Evolutionary conservation across 495 filamentous ascomycete species (phyloP).

Genomic region (Hyaloscypha bicolor): DNA sequence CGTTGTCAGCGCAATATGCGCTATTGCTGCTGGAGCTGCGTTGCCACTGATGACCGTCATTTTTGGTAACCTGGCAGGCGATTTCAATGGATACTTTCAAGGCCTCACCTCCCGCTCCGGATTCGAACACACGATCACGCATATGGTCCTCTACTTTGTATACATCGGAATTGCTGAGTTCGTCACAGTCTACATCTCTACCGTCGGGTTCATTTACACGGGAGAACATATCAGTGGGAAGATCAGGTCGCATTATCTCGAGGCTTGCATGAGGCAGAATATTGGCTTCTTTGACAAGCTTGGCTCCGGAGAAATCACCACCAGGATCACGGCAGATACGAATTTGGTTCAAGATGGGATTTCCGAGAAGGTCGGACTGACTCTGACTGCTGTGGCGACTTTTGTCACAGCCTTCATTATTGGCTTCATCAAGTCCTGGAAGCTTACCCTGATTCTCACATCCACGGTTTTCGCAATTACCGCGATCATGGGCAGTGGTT

Average conservation of each 20-base stretch:
- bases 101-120: constrained; percentile 46
- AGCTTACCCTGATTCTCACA: constrained; percentile 77
- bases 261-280: constrained; percentile 85
- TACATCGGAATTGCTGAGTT: constrained; percentile 91
- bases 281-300: constrained; percentile 92
- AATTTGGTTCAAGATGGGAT: constrained; percentile 88
- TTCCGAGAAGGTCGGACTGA: constrained; percentile 82
- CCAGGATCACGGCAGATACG: constrained; percentile 87
- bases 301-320: constrained; percentile 90
- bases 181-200: constrained; percentile 75
- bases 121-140: constrained; percentile 62
- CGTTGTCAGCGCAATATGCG: constrained; percentile 60
- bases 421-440: constrained; percentile 84
- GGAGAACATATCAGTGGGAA: constrained; percentile 87
- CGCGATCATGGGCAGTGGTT: constrained; percentile 72
- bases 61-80: constrained; percentile 74
- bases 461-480: constrained; percentile 76
- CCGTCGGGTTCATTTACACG: constrained; percentile 89
- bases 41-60: constrained; percentile 88
- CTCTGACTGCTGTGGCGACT: constrained; percentile 71
- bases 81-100: constrained; percentile 66
- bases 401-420: constrained; percentile 90
- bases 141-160: constrained; percentile 82
- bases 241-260: constrained; percentile 82
- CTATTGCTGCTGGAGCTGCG: constrained; percentile 79